phyloP scores from a whole-genome alignment of 2,329 filamentous ascomycete genomes.

The Beauveria asiatica region DNA sequence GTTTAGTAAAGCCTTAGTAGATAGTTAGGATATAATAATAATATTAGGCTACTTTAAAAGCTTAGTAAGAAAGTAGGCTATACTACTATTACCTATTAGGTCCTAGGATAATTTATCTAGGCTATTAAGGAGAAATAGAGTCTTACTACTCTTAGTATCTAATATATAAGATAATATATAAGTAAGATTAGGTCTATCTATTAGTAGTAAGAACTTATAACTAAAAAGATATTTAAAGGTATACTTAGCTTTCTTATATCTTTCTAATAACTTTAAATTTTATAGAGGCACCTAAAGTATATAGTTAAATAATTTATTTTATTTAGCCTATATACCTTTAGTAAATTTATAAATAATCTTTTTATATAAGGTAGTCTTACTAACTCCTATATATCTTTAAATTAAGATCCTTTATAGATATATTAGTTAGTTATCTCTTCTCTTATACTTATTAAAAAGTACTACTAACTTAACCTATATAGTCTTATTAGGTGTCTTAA shows the following conservation, averaged over 20 bases:
- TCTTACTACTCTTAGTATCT: slow-evolving; percentile 13
- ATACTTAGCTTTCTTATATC: slow-evolving; percentile 13
- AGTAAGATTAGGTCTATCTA: not conserved
- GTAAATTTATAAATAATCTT: too few relatives aligned
- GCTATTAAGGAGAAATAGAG: slow-evolving; percentile 32
- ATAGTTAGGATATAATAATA: too few relatives aligned
- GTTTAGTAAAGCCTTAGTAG: too few relatives aligned
- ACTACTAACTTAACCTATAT: too few relatives aligned
- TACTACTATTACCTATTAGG: not conserved
- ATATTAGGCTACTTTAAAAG: not conserved
- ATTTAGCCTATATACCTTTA: slow-evolving; percentile 13
- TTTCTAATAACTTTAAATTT: slow-evolving; percentile 19
- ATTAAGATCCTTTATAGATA: too few relatives aligned
- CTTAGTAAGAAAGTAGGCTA: not conserved
- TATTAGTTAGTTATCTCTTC: too few relatives aligned
- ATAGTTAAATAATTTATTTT: slow-evolving; percentile 15
- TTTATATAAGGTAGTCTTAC: too few relatives aligned
- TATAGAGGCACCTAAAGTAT: slow-evolving; percentile 33
- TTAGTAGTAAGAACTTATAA: slow-evolving; percentile 21
- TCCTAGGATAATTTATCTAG: slow-evolving; percentile 1
- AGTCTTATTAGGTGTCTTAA: too few relatives aligned
- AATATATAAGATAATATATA: too few relatives aligned
- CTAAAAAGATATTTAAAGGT: slow-evolving; percentile 19
- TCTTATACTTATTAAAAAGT: too few relatives aligned
- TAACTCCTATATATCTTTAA: too few relatives aligned